Conservation (phyloP, 2,329 filamentous ascomycete species). For the Tolypocladium paradoxum region DNA sequence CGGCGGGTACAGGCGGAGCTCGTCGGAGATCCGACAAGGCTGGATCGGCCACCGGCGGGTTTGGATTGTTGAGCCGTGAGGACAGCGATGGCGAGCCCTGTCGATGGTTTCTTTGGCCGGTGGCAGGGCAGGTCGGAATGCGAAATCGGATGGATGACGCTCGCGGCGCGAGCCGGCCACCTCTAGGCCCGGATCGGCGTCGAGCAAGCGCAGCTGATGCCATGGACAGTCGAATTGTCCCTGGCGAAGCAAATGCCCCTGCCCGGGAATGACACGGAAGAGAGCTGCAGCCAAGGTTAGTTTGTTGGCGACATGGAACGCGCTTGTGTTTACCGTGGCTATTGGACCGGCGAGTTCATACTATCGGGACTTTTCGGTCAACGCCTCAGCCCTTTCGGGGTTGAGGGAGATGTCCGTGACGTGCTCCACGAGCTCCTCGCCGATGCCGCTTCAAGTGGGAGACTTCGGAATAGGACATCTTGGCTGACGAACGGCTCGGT, state of each 20-base stretch:
- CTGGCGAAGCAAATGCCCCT: neutral
- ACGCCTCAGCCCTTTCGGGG: neutral
- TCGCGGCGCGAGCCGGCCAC: neutral
- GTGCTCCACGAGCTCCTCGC: neutral
- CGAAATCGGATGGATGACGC: neutral
- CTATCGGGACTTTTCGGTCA: neutral
- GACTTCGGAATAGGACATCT: neutral
- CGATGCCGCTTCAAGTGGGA: neutral
- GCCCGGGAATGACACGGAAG: neutral
- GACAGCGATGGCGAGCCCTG: neutral
- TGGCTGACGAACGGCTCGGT: neutral
- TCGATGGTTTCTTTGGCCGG: neutral
- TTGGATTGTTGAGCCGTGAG: neutral
- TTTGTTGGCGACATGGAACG: neutral
- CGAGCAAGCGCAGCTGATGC: neutral
- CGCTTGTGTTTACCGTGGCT: neutral
- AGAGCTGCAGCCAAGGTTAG: no score
- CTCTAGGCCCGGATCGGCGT: neutral
- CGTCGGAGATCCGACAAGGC: slow-evolving; percentile 1
- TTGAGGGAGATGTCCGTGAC: neutral
- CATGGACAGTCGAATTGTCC: no score
- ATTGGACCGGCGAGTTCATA: neutral
- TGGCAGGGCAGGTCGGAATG: neutral
- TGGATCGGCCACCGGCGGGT: slow-evolving; percentile 1
- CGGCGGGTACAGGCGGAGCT: neutral